Conservation (phyloP, 1,284 basidiomycete species). For the Boletus calvinii region DNA sequence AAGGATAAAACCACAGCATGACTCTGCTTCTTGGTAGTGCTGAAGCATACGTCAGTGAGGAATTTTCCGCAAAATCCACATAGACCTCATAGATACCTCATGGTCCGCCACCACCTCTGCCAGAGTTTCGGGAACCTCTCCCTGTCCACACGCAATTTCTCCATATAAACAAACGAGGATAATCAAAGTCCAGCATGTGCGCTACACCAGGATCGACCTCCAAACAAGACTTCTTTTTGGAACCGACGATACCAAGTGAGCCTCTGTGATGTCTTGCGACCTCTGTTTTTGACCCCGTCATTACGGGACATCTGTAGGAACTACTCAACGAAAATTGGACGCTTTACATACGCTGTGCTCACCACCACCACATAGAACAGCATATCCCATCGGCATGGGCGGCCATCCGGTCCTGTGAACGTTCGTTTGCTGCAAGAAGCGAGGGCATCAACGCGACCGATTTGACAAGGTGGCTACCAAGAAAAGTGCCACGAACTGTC, state of each 20-base stretch:
- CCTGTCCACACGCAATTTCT: slow-evolving; percentile 32
- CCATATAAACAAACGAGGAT: slow-evolving; percentile 39
- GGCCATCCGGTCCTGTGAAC: slow-evolving; percentile 21
- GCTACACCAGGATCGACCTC: slow-evolving; percentile 33
- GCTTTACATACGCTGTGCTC: background rate
- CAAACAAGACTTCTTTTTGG: slow-evolving; percentile 26
- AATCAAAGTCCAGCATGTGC: slow-evolving; percentile 37
- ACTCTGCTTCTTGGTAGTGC: background rate
- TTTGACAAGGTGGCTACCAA: background rate
- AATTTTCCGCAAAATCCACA: background rate
- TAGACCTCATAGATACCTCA: background rate
- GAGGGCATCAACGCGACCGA: background rate
- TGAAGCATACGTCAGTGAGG: background rate
- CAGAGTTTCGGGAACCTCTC: background rate
- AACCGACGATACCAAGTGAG: slow-evolving; percentile 15
- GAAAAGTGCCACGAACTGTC: slow-evolving; percentile 12
- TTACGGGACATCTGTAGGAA: slow-evolving; percentile 11
- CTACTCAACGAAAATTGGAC: background rate
- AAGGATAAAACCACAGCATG: background rate
- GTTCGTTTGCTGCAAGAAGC: slow-evolving; percentile 14
- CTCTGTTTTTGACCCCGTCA: slow-evolving; percentile 8
- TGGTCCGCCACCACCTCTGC: background rate
- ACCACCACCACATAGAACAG: slow-evolving; percentile 10
- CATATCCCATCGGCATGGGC: slow-evolving; percentile 19
- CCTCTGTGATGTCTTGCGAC: slow-evolving; percentile 28